Evolutionary conservation across 495 filamentous ascomycete genomes (phyloP), one percentile per base, ranked within the genome.

Genomic region (Trichoderma parareesei): DNA sequence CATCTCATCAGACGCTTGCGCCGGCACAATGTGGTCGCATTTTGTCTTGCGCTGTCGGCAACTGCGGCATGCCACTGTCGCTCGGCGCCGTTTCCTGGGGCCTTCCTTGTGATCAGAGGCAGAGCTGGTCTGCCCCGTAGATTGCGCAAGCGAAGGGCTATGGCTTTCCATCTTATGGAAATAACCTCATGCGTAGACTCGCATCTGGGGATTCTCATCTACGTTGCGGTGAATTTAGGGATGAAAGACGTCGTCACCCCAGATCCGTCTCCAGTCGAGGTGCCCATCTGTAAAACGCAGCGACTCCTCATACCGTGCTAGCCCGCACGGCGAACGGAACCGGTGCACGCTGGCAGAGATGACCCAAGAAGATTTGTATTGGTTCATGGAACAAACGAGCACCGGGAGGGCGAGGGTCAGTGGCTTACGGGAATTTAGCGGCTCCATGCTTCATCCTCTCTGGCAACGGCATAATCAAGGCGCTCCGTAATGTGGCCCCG

Each of bases 1-100:
- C 64, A 65, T 65, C 64, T 65, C 64, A 13, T 65, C 64, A 4
- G 64, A 42, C 7, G 64, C 71, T 63, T 77, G 79, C 0, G 71
- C 71, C 37, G 79, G 78, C 73, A 78, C 78, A 41, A 78, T 77
- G 60, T 78, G 75, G 66, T 82, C 78, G 62, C 79, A 82, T 62
- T 75, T 76, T 38, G 81, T 71, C 66, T 82, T 82, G 57, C 77
- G 69, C 62, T 70, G 74, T 62, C 78, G 77, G 60, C 79, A 82
- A 38, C 78, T 76, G 44, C 71, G 73, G 65, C 79, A 82, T 4
- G 79, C 77, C 68, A 80, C 60, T 18, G 64, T 60, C n/a, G 64
- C 64, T 1, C 64, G 64, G 5, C 64, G 64, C 4, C 64, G 64
- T 40, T 65, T 65, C 41, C 60, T 65, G 53, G 64, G 64, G 20